Percentiles rank a stretch among this genome's conserved stretches.
Conservation (phyloP, 1,139 yeast genomes). For the Candida labiduridarum region DNA sequence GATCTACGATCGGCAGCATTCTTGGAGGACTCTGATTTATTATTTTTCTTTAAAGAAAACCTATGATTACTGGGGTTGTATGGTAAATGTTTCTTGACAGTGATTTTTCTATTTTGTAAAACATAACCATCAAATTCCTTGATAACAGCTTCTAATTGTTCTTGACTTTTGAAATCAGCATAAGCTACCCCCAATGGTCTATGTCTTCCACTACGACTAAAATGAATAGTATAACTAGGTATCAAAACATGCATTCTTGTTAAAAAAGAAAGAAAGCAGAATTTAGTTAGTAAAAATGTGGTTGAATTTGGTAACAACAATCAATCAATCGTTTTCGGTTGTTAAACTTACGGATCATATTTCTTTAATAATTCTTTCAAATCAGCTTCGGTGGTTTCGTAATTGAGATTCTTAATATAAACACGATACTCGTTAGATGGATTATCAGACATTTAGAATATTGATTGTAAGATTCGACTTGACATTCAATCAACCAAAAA, state of each 20-base stretch:
- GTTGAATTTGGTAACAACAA: not conserved
- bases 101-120: constrained; percentile 41
- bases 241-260: constrained; percentile 46
- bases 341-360: constrained; percentile 40
- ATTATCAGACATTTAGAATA: not conserved
- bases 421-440: constrained; percentile 34
- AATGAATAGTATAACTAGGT: constrained; percentile 57
- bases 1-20: not conserved
- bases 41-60: constrained; percentile 4
- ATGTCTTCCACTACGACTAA: constrained; percentile 38
- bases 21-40: not conserved
- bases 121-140: constrained; percentile 40
- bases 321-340: not conserved
- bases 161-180: constrained; percentile 56
- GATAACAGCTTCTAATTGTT: constrained; percentile 52
- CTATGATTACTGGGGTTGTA: constrained; percentile 29
- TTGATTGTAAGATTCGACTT: not conserved
- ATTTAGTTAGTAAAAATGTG: not conserved
- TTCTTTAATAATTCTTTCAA: constrained; percentile 71
- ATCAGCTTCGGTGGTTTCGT: constrained; percentile 71
- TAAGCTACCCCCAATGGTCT: constrained; percentile 66
- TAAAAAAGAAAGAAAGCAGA: constrained; percentile 13
- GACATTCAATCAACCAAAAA: not conserved
- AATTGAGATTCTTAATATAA: constrained; percentile 85
- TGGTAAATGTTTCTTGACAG: constrained; percentile 43